Base-by-base conservation (phyloP, 345 rosid species). In the Anastatica hierochuntica region DNA sequence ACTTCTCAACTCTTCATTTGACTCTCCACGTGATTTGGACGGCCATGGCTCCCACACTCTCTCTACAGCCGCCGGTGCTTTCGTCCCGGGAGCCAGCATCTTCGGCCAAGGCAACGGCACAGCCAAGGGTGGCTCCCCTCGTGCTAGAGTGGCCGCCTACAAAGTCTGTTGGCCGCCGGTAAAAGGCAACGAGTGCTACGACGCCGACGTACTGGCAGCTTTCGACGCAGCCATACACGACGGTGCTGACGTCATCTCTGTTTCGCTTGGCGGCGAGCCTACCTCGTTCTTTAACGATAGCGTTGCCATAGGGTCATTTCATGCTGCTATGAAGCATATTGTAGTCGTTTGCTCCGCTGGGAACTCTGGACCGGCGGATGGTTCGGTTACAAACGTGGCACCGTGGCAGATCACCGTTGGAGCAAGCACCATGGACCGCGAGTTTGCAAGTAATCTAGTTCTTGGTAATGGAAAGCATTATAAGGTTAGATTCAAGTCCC, bases 11-110 rank as follows among this genome's bases (percentile, higher is more conserved):
- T 47, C 79, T 8, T 63, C 75, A 40, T 68, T 72, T 21, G 70
- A 81, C 16, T 26, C 92, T 18, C 79, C 96, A 0, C 89, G 95
- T 0, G 98, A 90, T 71, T 42, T 49, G 1, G 80, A 79, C 0
- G 98, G 98, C 10, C 98, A 90, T 56, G 96, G 95, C 12, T 75
- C 85, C 11, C 98, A 87, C 74, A 90, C 96, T 21, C 74, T 90
- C 21, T 90, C 98, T 4, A 87, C 98, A 5, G 95, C 95, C 7
- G 92, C 66, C 0, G 92, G 96, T 14, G 68, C 64, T 64, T 84
- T 79, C 5, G 92, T 78, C 2, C 37, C 71, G 1, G 71, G 71
- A 1, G 87, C 79, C 5, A 79, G 62, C 51, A 69, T 87, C 21
- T 68, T 76, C 6, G 79, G 84, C n/a, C 65, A 65, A 11, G 84